Evolutionary conservation across 352 stramenopile genomes (phyloP), one percentile per base, ranked within the genome.

Genomic region (Pythium brachiatum): DNA sequence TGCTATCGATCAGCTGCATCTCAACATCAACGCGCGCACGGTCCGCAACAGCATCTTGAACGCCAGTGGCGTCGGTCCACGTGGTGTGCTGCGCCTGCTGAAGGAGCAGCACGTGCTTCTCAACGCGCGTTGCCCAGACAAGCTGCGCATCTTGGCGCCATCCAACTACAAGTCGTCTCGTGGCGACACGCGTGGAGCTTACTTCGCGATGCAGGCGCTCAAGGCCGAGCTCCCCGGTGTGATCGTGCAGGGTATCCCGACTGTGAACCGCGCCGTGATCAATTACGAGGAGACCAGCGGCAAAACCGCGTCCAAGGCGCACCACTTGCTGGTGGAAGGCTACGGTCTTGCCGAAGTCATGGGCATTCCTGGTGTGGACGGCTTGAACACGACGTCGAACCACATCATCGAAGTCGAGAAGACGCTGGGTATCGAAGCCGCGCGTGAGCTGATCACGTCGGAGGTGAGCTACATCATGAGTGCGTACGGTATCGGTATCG

Each of bases 381-480:
- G 95, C 26, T 75, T 89, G 13, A 79, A 98, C 64, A 99, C 96
- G 6, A 97, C 86, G 56, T 99, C 97, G 12, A 99, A 99, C 83
- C 97, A 99, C 75, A 98, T 99, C 57, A 95, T 99, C 53, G 97
- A 99, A 79, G 89, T 97, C 41, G 76, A 94, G 63, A 89, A 94
- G 60, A 98, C 97, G 20, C 79, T 99, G 1, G 98, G 98, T 27
- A 99, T 99, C 47, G 98, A 99, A 78, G 98, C 97, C 2, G 98
- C 97, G 26, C 88, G 98, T 39, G 94, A 94, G 41, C 81, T 99
- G 18, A 98, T 99, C 55, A 95, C 90, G 52, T 96, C 95, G 0
- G 97, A 99, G 74, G 97, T 99, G 56, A 97, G 88, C 61, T 99
- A 99, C 75, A 99, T 99, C 79, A 99, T 99, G 96, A 96, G 83